Base-by-base conservation (phyloP, 495 filamentous ascomycete genomes). In the Chaetomium fimeti region DNA sequence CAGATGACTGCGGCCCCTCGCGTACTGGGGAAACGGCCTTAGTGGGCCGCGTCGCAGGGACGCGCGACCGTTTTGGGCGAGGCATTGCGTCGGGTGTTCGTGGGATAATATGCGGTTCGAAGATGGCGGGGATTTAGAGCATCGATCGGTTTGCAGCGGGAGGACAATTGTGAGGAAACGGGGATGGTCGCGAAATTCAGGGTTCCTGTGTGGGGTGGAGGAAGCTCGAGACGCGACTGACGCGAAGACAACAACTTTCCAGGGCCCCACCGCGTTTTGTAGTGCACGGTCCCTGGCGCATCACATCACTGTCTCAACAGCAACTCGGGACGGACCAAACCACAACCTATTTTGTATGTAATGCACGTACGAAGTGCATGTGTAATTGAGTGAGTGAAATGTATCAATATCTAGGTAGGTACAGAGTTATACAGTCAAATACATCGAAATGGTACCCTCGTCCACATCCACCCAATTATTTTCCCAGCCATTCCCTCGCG, bases 51-150 rank as follows among this genome's bases (percentile, higher is more conserved):
- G 78, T 66, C 47, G 71, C 66, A 64, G 75, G 75, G 62, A 71
- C 72, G 63, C 78, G 76, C 20, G 74, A 69, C 60, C 74, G 73
- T 62, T 74, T 74, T 27, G 78, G 78, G 63, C 78, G 75, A 72
- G 79, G 77, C 79, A 81, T 81, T 53, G 53, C 48, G 52, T 11
- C 8, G 32, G 8, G 32, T 16, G 6, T 59, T 57, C 8, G 32
- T 36, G 32, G 7, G 32, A 54, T 47, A 20, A 43, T 6, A 13
- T 47, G 6, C 40, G 5, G 29, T 24, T 42, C 3, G 7, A 1
- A 32, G 32, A 38, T 38, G 13, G 16, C 18, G 8, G 20, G 3
- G 12, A 18, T n/a, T 5, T 29, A 8, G 29, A 15, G 54, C 24
- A 6, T 25, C 54, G 16, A 42, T 36, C 27, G 55, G 24, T 25